Percentiles rank a stretch among this genome's conserved stretches.
phyloP scores from a whole-genome alignment of 495 filamentous ascomycete species.

The Wilcoxina mikolae region DNA sequence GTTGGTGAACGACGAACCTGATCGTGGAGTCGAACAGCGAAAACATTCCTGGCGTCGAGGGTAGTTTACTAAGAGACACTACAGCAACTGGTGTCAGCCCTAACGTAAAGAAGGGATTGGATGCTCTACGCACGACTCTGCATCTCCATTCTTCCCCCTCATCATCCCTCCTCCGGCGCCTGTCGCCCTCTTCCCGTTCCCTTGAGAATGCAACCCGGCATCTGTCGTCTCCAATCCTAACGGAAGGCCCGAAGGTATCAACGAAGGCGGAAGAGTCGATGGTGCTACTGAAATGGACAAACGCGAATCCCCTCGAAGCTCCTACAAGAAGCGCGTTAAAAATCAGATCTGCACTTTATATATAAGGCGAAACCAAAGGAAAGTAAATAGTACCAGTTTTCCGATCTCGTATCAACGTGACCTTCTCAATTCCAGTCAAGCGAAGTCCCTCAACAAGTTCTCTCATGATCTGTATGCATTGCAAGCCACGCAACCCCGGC shows the following conservation, averaged over 20 bases:
- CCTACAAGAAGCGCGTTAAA: slow-evolving; percentile 31
- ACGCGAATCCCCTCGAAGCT: slow-evolving; percentile 48
- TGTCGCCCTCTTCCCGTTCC: slow-evolving; percentile 40
- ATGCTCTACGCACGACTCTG: slow-evolving; percentile 45
- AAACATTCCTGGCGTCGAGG: slow-evolving; percentile 55
- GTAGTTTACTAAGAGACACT: slow-evolving; percentile 65
- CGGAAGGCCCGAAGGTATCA: slow-evolving; percentile 47
- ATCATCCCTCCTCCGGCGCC: slow-evolving; percentile 38
- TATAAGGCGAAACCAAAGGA: background rate
- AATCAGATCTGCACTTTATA: too few species aligned
- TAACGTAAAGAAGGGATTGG: background rate
- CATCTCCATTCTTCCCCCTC: slow-evolving; percentile 67
- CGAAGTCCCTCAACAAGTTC: slow-evolving; percentile 46
- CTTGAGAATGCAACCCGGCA: slow-evolving; percentile 29
- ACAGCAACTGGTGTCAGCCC: slow-evolving; percentile 11
- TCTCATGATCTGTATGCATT: slow-evolving; percentile 41
- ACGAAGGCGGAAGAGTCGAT: slow-evolving; percentile 50
- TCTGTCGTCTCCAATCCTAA: slow-evolving; percentile 40
- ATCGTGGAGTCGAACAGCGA: slow-evolving; percentile 55
- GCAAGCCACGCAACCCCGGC: slow-evolving; percentile 2
- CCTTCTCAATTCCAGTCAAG: slow-evolving; percentile 45
- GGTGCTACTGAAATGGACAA: slow-evolving; percentile 48
- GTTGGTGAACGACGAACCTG: slow-evolving; percentile 40
- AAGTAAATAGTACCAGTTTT: slow-evolving; percentile 39
- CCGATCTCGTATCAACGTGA: slow-evolving; percentile 51